These are phyloP conservation scores for Odonthalia washingtoniensis DNA, from an alignment of 31 red algal species.

Conservation along the genomic window DNA sequence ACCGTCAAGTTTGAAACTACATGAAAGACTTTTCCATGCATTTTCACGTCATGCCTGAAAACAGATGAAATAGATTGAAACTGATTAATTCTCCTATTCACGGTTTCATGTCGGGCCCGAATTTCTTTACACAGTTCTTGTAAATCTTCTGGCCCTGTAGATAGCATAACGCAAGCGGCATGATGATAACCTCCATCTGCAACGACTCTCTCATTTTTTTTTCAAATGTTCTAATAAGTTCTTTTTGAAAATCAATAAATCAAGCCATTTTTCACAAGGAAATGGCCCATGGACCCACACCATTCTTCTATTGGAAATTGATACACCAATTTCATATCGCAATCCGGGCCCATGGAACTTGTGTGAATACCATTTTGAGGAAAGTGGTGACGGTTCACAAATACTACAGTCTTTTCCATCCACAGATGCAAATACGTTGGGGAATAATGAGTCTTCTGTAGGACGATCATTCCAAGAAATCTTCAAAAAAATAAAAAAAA, in stretches of 20 bases:
- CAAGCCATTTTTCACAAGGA: conserved; percentile 6
- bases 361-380: conserved; percentile 28
- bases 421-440: no score
- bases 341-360: conserved; percentile 39
- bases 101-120: not conserved
- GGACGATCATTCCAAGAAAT: no score
- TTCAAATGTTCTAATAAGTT: not conserved
- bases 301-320: not conserved
- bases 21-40: not conserved
- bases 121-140: not conserved
- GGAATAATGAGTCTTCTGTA: no score
- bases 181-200: not conserved
- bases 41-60: not conserved
- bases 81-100: not conserved
- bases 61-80: not conserved
- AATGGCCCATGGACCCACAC: conserved; percentile 29
- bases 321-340: conserved; percentile 35
- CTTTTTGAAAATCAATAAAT: conserved; percentile 20
- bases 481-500: no score
- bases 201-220: not conserved
- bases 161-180: not conserved
- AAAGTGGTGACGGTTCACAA: conserved; percentile 7
- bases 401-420: conserved; percentile 28
- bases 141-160: not conserved
- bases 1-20: not conserved